A percentile compares a stretch with the other conserved stretches of the same genome.
Evolutionary conservation across 441 rosid genomes (phyloP).

Genomic region (Erodium trifolium): DNA sequence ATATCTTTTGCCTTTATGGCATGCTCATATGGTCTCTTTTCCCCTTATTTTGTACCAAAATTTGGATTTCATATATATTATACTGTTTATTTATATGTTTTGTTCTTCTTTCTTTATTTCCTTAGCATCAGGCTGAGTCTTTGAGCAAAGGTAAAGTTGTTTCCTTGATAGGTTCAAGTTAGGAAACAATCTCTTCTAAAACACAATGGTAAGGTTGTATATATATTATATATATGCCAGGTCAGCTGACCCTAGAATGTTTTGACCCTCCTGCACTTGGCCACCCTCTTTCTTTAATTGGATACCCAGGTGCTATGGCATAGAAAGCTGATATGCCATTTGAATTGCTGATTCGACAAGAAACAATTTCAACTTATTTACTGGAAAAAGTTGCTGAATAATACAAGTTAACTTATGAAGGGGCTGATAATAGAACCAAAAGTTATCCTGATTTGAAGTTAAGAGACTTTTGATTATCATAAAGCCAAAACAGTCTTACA

Average conservation of each 20-base stretch:
- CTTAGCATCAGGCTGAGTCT: neutral
- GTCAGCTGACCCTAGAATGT: too few relatives aligned
- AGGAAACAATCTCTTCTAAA: too few relatives aligned
- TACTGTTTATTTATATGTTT: neutral
- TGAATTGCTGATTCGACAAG: neutral
- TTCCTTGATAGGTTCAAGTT: too few relatives aligned
- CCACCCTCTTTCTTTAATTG: too few relatives aligned
- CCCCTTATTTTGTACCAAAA: neutral
- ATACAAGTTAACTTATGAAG: neutral
- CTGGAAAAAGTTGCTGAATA: neutral
- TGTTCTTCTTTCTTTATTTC: neutral
- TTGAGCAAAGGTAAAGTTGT: too few relatives aligned
- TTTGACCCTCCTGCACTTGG: too few relatives aligned
- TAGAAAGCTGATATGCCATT: neutral
- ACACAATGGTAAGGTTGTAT: too few relatives aligned
- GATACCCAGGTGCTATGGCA: neutral
- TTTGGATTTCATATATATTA: neutral
- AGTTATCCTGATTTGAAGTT: too few relatives aligned
- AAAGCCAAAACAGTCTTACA: neutral
- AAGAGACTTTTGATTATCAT: neutral
- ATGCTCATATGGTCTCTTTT: too few relatives aligned
- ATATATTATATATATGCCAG: too few relatives aligned
- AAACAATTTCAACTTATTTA: too few relatives aligned
- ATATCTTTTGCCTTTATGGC: too few relatives aligned
- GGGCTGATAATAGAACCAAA: neutral